Conservation (phyloP, 768 basidiomycete genomes). For the Mycena alexandri region DNA sequence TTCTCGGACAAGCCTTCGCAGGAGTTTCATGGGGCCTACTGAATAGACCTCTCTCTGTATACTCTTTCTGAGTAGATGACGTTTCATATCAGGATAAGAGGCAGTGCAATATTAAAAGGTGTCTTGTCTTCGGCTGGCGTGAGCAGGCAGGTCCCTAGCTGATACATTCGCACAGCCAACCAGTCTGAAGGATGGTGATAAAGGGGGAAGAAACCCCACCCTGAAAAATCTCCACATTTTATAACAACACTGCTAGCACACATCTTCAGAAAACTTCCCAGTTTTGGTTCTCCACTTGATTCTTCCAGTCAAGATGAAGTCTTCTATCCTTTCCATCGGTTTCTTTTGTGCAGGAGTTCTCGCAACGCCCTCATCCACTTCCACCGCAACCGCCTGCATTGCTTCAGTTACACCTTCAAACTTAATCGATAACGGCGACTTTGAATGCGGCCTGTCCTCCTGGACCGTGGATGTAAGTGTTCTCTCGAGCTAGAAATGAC, state of each 20-base stretch:
- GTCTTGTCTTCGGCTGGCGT: conserved; percentile 16
- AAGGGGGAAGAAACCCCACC: conserved; percentile 8
- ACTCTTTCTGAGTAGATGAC: too few species aligned
- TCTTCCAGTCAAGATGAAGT: conserved; percentile 16
- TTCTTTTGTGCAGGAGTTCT: conserved; percentile 14
- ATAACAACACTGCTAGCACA: conserved; percentile 11
- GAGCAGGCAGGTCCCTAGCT: conserved; percentile 14
- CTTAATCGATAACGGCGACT: conserved; percentile 18
- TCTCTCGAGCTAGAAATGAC: conserved; percentile 15
- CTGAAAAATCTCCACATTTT: conserved; percentile 12
- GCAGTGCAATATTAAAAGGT: conserved; percentile 12
- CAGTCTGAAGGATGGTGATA: conserved; percentile 8
- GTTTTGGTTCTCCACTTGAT: conserved; percentile 15
- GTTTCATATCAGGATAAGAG: too few species aligned
- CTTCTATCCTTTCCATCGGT: conserved; percentile 12
- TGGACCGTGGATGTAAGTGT: conserved; percentile 17
- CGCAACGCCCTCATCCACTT: conserved; percentile 15
- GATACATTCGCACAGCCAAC: conserved; percentile 12
- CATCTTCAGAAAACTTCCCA: conserved; percentile 13
- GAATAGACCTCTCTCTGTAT: too few species aligned
- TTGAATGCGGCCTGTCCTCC: conserved; percentile 17
- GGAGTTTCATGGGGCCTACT: too few species aligned
- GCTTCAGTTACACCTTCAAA: conserved; percentile 15
- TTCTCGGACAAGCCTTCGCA: too few species aligned
- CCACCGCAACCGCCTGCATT: conserved; percentile 15